These are phyloP conservation scores for Backusella tuberculispora DNA, from an alignment of 192 early-diverging fungal species.

Conservation along the genomic window DNA sequence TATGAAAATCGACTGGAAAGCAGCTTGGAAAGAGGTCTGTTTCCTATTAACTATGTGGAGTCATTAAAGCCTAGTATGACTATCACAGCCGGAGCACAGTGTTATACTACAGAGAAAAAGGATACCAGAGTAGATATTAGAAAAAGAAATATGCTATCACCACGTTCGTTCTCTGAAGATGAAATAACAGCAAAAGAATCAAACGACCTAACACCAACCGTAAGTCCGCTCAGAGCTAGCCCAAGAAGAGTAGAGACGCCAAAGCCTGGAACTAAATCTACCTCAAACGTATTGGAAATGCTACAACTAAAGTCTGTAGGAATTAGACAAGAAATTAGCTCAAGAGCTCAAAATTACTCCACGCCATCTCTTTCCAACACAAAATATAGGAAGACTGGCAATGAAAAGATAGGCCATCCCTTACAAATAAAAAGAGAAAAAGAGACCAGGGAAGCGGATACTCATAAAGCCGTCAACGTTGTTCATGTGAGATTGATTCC, in stretches of 20 bases:
- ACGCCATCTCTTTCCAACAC: background rate
- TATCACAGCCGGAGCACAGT: background rate
- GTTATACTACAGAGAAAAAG: background rate
- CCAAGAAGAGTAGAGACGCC: background rate
- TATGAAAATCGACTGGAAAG: conserved; percentile 50
- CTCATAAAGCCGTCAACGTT: background rate
- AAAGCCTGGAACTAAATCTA: background rate
- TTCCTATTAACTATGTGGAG: conserved; percentile 66
- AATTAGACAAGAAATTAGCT: background rate
- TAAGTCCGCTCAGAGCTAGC: background rate
- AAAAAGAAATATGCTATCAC: background rate
- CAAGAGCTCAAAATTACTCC: background rate
- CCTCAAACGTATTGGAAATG: background rate
- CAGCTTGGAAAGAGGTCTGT: conserved; percentile 49
- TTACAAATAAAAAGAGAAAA: background rate
- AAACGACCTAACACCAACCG: background rate
- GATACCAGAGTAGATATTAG: background rate
- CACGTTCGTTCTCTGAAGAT: background rate
- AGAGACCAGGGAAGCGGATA: no score
- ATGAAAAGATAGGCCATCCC: background rate
- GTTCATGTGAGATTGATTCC: background rate
- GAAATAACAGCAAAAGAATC: background rate
- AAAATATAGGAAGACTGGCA: background rate
- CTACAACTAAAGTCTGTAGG: background rate
- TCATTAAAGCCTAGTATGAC: background rate